phyloP scores from a whole-genome alignment of 306 rosid species.

The Abrus precatorius region DNA sequence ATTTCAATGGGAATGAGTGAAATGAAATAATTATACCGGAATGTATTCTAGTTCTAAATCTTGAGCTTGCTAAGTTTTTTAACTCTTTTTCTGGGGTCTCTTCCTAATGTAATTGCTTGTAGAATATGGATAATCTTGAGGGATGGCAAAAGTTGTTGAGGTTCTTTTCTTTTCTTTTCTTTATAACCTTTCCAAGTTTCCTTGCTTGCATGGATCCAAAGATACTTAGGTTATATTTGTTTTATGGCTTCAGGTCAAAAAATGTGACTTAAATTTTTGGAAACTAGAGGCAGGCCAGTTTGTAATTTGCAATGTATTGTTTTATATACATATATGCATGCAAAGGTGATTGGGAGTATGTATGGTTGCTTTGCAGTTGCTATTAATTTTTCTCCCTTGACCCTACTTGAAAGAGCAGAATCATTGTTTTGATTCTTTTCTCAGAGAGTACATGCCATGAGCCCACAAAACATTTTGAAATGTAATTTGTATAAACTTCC shows the following conservation, averaged over 20 bases:
- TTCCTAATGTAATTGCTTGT: conserved; percentile 7
- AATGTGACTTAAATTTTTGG: conserved; percentile 26
- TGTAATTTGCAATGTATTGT: conserved; percentile 24
- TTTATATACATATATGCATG: conserved; percentile 6
- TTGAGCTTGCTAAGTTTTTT: conserved; percentile 12
- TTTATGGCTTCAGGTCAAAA: neutral
- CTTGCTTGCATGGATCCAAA: neutral
- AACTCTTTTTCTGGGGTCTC: neutral
- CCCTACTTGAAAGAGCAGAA: conserved; percentile 7
- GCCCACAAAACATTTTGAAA: neutral
- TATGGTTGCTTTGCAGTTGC: conserved; percentile 31
- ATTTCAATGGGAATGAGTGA: neutral
- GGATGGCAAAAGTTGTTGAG: neutral
- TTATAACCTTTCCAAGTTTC: conserved; percentile 7
- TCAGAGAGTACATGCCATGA: neutral
- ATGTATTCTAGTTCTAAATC: neutral
- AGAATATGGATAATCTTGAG: conserved; percentile 30
- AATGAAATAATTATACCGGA: neutral
- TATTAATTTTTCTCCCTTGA: too few relatives aligned
- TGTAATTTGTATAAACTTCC: conserved; percentile 18
- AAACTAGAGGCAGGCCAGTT: conserved; percentile 34
- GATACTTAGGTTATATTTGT: conserved; percentile 11
- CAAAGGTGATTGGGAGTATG: conserved; percentile 22
- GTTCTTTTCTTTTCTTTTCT: conserved; percentile 3
- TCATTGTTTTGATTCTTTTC: conserved; percentile 34